Evolutionary conservation across 768 basidiomycete species (phyloP).

Genomic region (Lactarius hengduanensis): DNA sequence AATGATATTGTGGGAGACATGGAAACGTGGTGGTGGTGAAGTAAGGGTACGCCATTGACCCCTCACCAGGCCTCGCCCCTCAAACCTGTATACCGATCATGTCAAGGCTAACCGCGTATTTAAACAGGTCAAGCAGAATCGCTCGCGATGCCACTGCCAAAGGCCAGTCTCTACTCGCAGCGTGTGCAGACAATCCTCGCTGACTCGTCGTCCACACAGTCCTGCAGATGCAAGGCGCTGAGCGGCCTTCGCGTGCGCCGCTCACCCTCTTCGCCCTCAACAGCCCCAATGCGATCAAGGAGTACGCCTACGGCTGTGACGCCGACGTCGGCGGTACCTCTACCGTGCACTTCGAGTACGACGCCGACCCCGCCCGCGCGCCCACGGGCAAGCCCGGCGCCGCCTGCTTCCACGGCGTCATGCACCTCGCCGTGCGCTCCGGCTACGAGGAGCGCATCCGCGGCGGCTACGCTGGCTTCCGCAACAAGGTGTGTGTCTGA

Average conservation of each 20-base stretch:
- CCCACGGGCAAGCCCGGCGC: slow-evolving; percentile 46
- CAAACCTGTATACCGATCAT: slow-evolving; percentile 22
- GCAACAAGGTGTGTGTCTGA: slow-evolving; percentile 60
- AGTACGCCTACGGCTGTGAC: slow-evolving; percentile 83
- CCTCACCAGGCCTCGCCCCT: neutral
- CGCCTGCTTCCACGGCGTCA: slow-evolving; percentile 76
- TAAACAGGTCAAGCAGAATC: slow-evolving; percentile 42
- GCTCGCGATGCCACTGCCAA: slow-evolving; percentile 39
- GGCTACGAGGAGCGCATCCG: slow-evolving; percentile 68
- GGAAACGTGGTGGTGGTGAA: neutral
- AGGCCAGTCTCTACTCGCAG: slow-evolving; percentile 12
- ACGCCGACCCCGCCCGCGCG: slow-evolving; percentile 46
- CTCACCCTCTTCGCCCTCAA: slow-evolving; percentile 66
- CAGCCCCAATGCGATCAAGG: slow-evolving; percentile 51
- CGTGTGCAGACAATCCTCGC: neutral
- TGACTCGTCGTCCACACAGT: slow-evolving; percentile 42
- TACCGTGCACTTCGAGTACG: slow-evolving; percentile 72
- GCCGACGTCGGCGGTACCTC: slow-evolving; percentile 85
- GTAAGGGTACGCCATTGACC: too few relatives aligned
- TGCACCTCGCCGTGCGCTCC: slow-evolving; percentile 66
- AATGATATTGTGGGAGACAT: neutral
- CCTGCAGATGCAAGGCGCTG: slow-evolving; percentile 74
- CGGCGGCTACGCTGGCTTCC: slow-evolving; percentile 88
- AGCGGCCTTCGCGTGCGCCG: slow-evolving; percentile 58
- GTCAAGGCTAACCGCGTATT: slow-evolving; percentile 35